Evolutionary conservation across 768 basidiomycete genomes (phyloP), one percentile per base, ranked within the genome.

Genomic region (Lentinula edodes): DNA sequence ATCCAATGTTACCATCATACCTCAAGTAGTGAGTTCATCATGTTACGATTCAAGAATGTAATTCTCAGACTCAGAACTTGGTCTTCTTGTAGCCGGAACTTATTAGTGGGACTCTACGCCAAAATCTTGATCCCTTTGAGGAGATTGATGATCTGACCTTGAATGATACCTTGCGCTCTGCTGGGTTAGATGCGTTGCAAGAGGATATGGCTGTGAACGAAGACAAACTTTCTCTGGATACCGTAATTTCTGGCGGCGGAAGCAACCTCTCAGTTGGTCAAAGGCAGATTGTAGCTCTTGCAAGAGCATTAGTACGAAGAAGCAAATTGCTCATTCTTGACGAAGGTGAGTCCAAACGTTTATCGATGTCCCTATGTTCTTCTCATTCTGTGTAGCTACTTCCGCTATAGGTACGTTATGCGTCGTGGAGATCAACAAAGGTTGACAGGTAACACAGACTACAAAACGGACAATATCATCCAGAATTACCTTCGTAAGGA

Each of bases 231-330:
- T 73, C 78, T 7, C 75, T 89, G 10, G 79, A 84, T 38, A 85
- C 80, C 0, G 78, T 82, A 45, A 82, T 89, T 15, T 83, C 83
- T 7, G 73, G 83, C 0, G 85, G 87, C 0, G 88, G 88, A 0
- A 73, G 79, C 35, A 90, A 90, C 72, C 86, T 90, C 69, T 87
- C 84, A 0, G 83, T 87, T 54, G 89, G 89, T 20, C 87, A 90
- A 67, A 69, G 88, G 9, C 89, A 90, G 65, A 71, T 86, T 41
- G 80, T 86, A 50, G 82, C 84, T 3, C 79, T 86, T 77, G 84
- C 85, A 1, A 77, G 85, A 16, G 84, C 85, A 0, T 70, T 86
- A 23, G 70, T 86, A 34, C 72, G 82, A 15, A 74, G 77, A 20
- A 83, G 79, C 64, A 68, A 78, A 35, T 74, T 86, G 58, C 77